A percentile compares a stretch with the other conserved stretches of the same genome.
Evolutionary conservation across 2,329 filamentous ascomycete genomes (phyloP).

Genomic region (Blastomyces parvus): DNA sequence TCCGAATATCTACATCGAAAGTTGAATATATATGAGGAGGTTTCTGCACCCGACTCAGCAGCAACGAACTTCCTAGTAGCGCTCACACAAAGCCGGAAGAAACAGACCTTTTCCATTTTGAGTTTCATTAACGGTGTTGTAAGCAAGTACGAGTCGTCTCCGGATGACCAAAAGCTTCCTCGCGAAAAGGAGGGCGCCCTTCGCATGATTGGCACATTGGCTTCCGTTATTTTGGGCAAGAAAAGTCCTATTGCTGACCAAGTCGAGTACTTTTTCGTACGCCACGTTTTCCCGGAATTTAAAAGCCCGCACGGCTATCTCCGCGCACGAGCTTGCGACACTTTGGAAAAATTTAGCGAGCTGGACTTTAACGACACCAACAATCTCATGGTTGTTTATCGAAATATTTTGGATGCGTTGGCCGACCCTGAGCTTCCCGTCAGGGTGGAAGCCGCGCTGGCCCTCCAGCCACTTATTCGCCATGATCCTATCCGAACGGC

Average conservation of each 20-base stretch:
- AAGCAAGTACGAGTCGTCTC: slow-evolving; percentile 76
- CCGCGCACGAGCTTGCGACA: slow-evolving; percentile 89
- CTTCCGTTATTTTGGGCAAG: slow-evolving; percentile 89
- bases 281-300: slow-evolving; percentile 98
- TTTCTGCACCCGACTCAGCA: slow-evolving; percentile 86
- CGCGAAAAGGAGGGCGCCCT: slow-evolving; percentile 93
- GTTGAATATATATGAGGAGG: slow-evolving; percentile 95
- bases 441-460: slow-evolving; percentile 84
- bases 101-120: slow-evolving; percentile 90
- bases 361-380: slow-evolving; percentile 94
- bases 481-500: slow-evolving; percentile 88
- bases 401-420: slow-evolving; percentile 95
- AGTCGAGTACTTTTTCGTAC: slow-evolving; percentile 96
- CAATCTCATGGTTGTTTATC: slow-evolving; percentile 92
- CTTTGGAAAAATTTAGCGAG: slow-evolving; percentile 94
- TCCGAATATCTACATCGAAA: slow-evolving; percentile 96
- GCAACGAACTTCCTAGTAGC: slow-evolving; percentile 95
- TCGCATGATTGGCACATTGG: slow-evolving; percentile 92
- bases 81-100: slow-evolving; percentile 85
- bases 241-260: slow-evolving; percentile 97
- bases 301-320: slow-evolving; percentile 85
- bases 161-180: slow-evolving; percentile 84
- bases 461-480: slow-evolving; percentile 87
- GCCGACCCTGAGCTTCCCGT: slow-evolving; percentile 88
- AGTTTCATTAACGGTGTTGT: slow-evolving; percentile 93